Percentiles rank a stretch among this genome's conserved stretches.
phyloP scores from a whole-genome alignment of 352 stramenopile genomes.

The Phytophthora hibernalis region DNA sequence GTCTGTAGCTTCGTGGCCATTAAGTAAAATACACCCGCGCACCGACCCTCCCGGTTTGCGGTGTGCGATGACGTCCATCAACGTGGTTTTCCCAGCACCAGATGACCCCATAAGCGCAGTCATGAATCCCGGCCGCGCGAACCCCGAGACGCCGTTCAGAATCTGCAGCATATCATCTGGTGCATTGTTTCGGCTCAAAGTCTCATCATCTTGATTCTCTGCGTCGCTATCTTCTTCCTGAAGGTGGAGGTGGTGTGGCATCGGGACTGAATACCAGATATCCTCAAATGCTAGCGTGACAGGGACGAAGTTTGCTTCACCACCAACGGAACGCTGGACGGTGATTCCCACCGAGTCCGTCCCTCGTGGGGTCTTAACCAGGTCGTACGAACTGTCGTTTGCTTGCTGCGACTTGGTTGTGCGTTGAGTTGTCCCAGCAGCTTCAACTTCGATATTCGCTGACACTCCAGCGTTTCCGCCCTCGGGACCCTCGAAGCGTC shows the following conservation, averaged over 20 bases:
- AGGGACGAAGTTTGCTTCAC: conserved; percentile 38
- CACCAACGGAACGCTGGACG: conserved; percentile 2
- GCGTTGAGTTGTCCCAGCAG: not conserved
- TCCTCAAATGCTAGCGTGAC: conserved; percentile 55
- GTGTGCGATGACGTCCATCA: conserved; percentile 52
- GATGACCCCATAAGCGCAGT: conserved; percentile 71
- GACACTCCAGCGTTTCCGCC: conserved; percentile 10
- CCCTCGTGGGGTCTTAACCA: conserved; percentile 36
- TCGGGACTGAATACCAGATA: conserved; percentile 47
- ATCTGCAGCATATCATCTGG: conserved; percentile 66
- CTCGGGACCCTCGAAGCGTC: conserved; percentile 37
- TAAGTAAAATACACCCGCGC: conserved; percentile 60
- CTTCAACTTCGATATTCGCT: not conserved
- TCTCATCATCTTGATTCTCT: conserved; percentile 20
- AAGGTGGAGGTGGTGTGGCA: conserved; percentile 35
- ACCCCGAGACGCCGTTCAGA: conserved; percentile 80
- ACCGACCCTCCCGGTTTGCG: conserved; percentile 44
- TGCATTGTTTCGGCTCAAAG: conserved; percentile 1
- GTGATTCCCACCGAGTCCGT: conserved; percentile 25
- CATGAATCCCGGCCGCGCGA: conserved; percentile 54
- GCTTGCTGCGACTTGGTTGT: conserved; percentile 4
- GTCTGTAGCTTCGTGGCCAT: conserved; percentile 53
- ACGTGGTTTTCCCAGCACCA: conserved; percentile 48
- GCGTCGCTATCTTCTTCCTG: not conserved
- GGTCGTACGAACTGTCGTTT: conserved; percentile 19